Conservation (phyloP, 768 basidiomycete genomes). For the Mycena capillaripes region DNA sequence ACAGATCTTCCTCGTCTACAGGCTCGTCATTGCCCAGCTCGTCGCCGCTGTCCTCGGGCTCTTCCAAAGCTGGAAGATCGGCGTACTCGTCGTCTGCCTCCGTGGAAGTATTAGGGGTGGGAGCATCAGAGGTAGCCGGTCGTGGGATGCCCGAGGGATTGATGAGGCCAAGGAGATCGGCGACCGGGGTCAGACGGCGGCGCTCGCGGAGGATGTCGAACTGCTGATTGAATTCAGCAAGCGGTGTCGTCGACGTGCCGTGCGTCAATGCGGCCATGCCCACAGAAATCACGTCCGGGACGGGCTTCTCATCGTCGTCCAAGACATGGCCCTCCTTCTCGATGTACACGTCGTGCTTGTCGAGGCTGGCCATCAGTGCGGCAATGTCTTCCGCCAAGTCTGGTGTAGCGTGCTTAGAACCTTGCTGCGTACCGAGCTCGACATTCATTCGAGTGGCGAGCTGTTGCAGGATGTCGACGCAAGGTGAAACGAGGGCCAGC, state of each 20-base stretch:
- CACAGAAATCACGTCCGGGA: conserved; percentile 32
- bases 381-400: conserved; percentile 47
- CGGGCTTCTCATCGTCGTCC: conserved; percentile 32
- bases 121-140: not conserved
- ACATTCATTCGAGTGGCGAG: conserved; percentile 30
- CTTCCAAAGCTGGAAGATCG: not conserved
- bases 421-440: conserved; percentile 48
- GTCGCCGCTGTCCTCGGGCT: not conserved
- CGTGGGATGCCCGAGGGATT: conserved; percentile 3
- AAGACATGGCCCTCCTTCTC: conserved; percentile 37
- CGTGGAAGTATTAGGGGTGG: not conserved
- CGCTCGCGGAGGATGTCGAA: conserved; percentile 23
- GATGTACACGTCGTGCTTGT: conserved; percentile 39
- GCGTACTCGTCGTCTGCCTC: not conserved
- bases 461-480: conserved; percentile 41
- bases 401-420: conserved; percentile 45
- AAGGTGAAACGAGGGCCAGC: conserved; percentile 30
- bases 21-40: not conserved
- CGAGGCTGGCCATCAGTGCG: conserved; percentile 38
- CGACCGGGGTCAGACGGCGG: not conserved
- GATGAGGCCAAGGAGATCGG: not conserved
- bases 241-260: conserved; percentile 20
- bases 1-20: not conserved
- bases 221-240: conserved; percentile 31
- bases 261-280: conserved; percentile 23